Evolutionary conservation across 441 rosid species (phyloP).

Genomic region (Adansonia rubrostipa): DNA sequence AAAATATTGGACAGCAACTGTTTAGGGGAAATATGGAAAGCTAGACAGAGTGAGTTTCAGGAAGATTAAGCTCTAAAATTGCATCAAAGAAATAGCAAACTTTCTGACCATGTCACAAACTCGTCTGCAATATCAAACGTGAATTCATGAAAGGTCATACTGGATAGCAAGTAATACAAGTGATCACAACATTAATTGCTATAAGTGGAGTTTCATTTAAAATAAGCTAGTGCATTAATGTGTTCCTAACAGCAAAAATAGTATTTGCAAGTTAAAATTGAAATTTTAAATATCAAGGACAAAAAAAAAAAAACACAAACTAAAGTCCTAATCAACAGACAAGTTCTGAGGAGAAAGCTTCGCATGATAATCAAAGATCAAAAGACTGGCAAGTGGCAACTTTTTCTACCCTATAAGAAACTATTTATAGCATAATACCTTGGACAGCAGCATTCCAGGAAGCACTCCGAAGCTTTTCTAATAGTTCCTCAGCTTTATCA

Average conservation of each 20-base stretch:
- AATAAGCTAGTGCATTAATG: constrained; percentile 18
- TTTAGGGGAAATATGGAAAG: not conserved
- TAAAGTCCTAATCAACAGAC: not conserved
- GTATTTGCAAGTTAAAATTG: not conserved
- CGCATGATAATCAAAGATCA: not conserved
- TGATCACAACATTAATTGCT: not conserved
- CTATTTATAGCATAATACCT: constrained; percentile 49
- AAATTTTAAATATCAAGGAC: not conserved
- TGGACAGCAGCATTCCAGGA: constrained; percentile 87
- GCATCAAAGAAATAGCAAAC: not conserved
- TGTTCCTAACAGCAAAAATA: not conserved
- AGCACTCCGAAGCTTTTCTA: constrained; percentile 82
- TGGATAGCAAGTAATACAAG: not conserved
- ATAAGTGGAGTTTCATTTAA: not conserved
- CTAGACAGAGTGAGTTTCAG: not conserved
- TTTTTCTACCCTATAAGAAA: constrained; percentile 17
- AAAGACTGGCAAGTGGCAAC: not conserved
- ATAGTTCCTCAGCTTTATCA: constrained; percentile 76
- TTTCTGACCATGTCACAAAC: constrained; percentile 2
- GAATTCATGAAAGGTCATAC: not conserved
- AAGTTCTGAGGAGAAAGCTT: not conserved
- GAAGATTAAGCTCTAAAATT: not conserved
- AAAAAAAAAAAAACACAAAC: not conserved
- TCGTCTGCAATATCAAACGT: constrained; percentile 19
- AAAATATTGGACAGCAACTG: not conserved